Evolutionary conservation across 805 yeast species (phyloP).

Genomic region (Lipomyces spencermartinsiae): DNA sequence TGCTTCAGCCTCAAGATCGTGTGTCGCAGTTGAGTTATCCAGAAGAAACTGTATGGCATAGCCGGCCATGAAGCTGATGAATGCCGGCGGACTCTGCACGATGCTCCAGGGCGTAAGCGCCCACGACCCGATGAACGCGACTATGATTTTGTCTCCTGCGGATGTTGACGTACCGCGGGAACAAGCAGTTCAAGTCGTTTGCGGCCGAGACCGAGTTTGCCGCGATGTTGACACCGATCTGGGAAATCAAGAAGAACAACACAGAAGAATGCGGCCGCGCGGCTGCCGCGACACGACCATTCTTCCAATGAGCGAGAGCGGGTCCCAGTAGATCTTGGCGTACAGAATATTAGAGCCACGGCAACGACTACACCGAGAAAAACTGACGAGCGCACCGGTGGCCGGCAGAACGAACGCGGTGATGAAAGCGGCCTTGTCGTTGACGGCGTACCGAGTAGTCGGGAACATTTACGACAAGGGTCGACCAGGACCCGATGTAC

Average conservation of each 20-base stretch:
- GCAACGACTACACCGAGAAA: conserved; percentile 30
- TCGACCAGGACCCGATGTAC: conserved; percentile 21
- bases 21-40: not conserved
- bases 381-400: conserved; percentile 11
- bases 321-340: conserved; percentile 31
- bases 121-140: conserved; percentile 47
- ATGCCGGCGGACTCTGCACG: conserved; percentile 47
- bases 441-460: conserved; percentile 51
- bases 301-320: conserved; percentile 22
- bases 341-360: conserved; percentile 25
- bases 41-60: conserved; percentile 46
- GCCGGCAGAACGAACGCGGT: conserved; percentile 18
- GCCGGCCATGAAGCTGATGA: conserved; percentile 48
- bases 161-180: conserved; percentile 59
- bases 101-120: conserved; percentile 52
- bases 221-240: conserved; percentile 73
- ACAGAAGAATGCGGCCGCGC: conserved; percentile 31
- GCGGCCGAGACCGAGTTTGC: conserved; percentile 53
- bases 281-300: conserved; percentile 30
- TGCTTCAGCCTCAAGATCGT: not conserved
- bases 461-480: conserved; percentile 23
- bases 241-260: conserved; percentile 65
- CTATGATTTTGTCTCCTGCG: conserved; percentile 64
- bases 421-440: conserved; percentile 40
- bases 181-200: conserved; percentile 47